These are phyloP conservation scores for Syzygium syzygioides DNA, from an alignment of 441 rosid genomes.

Conservation along the genomic window DNA sequence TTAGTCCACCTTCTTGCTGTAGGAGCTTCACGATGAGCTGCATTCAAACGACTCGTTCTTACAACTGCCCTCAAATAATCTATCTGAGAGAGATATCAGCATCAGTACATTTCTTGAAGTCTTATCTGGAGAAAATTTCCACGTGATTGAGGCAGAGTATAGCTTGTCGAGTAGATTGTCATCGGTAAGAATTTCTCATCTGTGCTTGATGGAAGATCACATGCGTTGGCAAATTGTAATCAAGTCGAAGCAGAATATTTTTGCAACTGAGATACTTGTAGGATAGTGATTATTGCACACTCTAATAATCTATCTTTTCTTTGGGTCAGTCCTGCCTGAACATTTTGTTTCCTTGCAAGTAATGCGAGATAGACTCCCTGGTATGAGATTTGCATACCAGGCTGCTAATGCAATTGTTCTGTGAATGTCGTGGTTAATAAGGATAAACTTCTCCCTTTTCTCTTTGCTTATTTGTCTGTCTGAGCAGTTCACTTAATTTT, in stretches of 20 bases:
- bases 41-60: conserved; percentile 13
- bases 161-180: conserved; percentile 35
- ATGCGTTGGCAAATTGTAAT: neutral
- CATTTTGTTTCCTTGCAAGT: neutral
- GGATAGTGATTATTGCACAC: neutral
- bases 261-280: neutral
- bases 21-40: conserved; percentile 42
- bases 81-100: conserved; percentile 14
- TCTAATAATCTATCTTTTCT: neutral
- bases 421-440: neutral
- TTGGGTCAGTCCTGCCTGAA: neutral
- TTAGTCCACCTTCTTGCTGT: conserved; percentile 6
- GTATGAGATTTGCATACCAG: neutral
- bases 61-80: conserved; percentile 21
- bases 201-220: neutral
- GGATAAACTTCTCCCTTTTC: neutral
- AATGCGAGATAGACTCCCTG: neutral
- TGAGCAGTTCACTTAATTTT: neutral
- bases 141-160: conserved; percentile 45
- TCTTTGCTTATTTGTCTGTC: neutral
- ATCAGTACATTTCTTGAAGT: conserved; percentile 27
- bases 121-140: conserved; percentile 41
- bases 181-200: conserved; percentile 25
- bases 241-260: neutral
- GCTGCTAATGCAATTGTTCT: neutral